Evolutionary conservation across 2,329 filamentous ascomycete species (phyloP).

Genomic region (Mycosphaerella sp.): DNA sequence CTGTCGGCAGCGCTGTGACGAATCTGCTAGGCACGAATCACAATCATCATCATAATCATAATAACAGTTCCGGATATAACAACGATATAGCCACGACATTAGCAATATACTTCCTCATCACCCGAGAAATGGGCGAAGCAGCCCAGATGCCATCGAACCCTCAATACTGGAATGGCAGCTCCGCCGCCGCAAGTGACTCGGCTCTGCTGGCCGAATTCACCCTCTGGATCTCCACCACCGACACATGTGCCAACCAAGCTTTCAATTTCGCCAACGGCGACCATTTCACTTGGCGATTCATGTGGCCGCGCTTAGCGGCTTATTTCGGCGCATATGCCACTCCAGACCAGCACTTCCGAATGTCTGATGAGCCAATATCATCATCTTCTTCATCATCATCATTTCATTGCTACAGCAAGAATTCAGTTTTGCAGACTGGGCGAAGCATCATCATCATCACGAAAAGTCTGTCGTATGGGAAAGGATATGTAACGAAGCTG

Average conservation of each 20-base stretch:
- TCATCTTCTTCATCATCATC: no score
- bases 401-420: constrained; percentile 40
- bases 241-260: constrained; percentile 34
- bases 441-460: constrained; percentile 22
- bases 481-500: constrained; percentile 33
- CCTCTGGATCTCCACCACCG: constrained; percentile 34
- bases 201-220: constrained; percentile 35
- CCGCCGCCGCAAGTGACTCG: constrained; percentile 35
- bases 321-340: constrained; percentile 32
- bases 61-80: constrained; percentile 24
- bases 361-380: no score
- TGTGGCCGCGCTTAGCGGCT: constrained; percentile 39
- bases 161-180: constrained; percentile 30
- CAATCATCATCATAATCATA: constrained; percentile 24
- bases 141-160: constrained; percentile 35
- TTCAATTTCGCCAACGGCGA: constrained; percentile 42
- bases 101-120: constrained; percentile 39
- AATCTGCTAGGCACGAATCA: no score
- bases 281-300: constrained; percentile 35
- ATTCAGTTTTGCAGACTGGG: constrained; percentile 41
- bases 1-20: no score
- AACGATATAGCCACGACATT: constrained; percentile 41
- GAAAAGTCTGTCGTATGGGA: constrained; percentile 39
- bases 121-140: constrained; percentile 33
- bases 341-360: constrained; percentile 14